Percentiles rank a stretch among this genome's conserved stretches.
Evolutionary conservation across 108 stramenopile species (phyloP).

Genomic region (Nitzschia palea): DNA sequence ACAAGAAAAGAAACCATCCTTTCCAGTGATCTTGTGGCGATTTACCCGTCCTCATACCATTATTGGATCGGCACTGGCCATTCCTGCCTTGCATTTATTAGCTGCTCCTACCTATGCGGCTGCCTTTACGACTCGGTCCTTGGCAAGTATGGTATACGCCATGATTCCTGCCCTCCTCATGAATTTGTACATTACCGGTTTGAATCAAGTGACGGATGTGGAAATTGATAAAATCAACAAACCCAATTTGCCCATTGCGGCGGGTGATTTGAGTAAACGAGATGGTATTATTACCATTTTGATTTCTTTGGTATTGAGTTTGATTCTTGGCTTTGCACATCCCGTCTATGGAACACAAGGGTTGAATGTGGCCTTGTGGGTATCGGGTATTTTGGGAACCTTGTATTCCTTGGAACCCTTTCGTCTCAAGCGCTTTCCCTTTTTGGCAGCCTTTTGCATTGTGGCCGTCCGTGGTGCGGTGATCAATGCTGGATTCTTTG

Average conservation of each 20-base stretch:
- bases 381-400: constrained; percentile 87
- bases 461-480: constrained; percentile 90
- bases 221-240: constrained; percentile 98
- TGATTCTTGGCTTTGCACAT: constrained; percentile 63
- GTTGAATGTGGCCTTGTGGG: constrained; percentile 78
- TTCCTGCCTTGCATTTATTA: constrained; percentile 87
- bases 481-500: constrained; percentile 91
- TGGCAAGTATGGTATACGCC: constrained; percentile 65
- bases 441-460: constrained; percentile 95
- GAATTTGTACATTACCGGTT: constrained; percentile 96
- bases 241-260: constrained; percentile 89
- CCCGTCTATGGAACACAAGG: constrained; percentile 58
- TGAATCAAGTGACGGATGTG: constrained; percentile 97
- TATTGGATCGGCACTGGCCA: constrained; percentile 92
- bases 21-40: constrained; percentile 81
- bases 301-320: constrained; percentile 53
- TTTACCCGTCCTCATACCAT: constrained; percentile 96
- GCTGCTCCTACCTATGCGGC: constrained; percentile 71
- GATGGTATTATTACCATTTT: constrained; percentile 59
- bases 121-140: constrained; percentile 42
- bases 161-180: constrained; percentile 90
- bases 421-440: constrained; percentile 91
- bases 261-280: constrained; percentile 63
- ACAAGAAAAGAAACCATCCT: constrained; percentile 46
- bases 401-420: constrained; percentile 85